Base-by-base conservation (phyloP, 139 green algal genomes). In the Chlorella sorokiniana region DNA sequence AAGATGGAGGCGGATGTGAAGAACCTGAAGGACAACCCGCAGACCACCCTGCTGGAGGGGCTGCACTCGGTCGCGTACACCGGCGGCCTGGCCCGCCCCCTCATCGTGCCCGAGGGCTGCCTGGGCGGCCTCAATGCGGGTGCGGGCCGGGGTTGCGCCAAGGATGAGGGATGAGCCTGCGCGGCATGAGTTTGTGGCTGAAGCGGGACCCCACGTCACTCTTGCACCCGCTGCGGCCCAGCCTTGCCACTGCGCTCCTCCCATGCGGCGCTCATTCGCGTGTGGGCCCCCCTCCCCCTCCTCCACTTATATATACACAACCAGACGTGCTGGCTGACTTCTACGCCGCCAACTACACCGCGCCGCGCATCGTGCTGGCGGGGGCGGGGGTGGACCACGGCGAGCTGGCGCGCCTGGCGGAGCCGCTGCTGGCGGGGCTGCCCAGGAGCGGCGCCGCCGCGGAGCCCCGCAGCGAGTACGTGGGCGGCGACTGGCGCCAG, bases 281-380 rank as follows among this genome's bases (percentile, higher is more conserved):
- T 52, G 7, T 20, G 10, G 1, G 40, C 5, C 0, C 1, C 25
- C 44, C 27, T 31, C 29, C 18, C 44, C 40, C 70, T 42, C 78
- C 71, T 95, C 23, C 87, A 86, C 33, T 54, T n/a, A n/a, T n/a
- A n/a, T n/a, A n/a, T n/a, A n/a, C 48, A 40, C 42, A 3, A 33
- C 40, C 89, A 29, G 86, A 94, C 18, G 84, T 86, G 22, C 75
- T 97, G 76, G 67, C 78, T 33, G 84, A 91, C 22, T 98, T 97
- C 63, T 80, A 94, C 35, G 51, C 69, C 2, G 56, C 41, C 42
- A 91, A 94, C 81, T 98, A 94, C 86, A 91, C 82, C 52, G 88
- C 91, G 27, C 77, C 85, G 48, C 86, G 88, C 80, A 96, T 98
- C 33, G 95, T 98, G 61, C 85, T 98, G 48, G 92, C 96, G 11